Base-by-base conservation (phyloP, 2,329 filamentous ascomycete species). In the Iodosphaeria phyllophila region DNA sequence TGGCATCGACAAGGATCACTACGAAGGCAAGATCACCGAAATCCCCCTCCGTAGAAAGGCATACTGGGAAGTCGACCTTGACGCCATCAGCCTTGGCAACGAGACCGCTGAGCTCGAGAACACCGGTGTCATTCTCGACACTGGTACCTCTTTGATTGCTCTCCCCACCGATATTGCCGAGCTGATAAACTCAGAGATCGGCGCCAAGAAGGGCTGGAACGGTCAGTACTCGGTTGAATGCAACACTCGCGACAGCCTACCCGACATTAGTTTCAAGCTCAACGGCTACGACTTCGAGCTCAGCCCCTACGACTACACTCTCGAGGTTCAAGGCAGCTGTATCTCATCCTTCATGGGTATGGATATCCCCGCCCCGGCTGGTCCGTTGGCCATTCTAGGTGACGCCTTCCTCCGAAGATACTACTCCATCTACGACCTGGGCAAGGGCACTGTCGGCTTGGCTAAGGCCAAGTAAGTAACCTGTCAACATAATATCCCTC, bases 21-120 rank as follows among this genome's bases (percentile, higher is more conserved):
- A 64, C 51, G 73, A 64, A 19, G 89, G 89, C 44, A 74, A 95
- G 53, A 67, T 98, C 43, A 79, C 74, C 48, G 91, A 83, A 52
- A 82, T 98, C 39, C 89, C 89, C 28, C 70, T 98, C 40, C 80
- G 89, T 52, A 80, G 89, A 50, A 95, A 95, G 75, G 89, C 89
- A 24, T 98, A 98, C 69, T 98, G 89, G 89, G 89, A 98, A 66
- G 86, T 98, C 28, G 84, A 95, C 44, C 73, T 98, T 32, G 75
- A 95, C 44, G 65, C 82, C 35, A 89, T 98, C 56, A 72, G 76
- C 28, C 82, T 93, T 35, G 91, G 89, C 41, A 66, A 84, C 26
- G 69, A 78, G 46, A 74, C 70, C 37, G 84, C 84, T 32, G 77
- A 92, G 52, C 73, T 95, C 35, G 86, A 95, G 36, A 71, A 80